A percentile compares a stretch with the other conserved stretches of the same genome.
phyloP scores from a whole-genome alignment of 148 eudicot genomes.

The Camellia sinensis region DNA sequence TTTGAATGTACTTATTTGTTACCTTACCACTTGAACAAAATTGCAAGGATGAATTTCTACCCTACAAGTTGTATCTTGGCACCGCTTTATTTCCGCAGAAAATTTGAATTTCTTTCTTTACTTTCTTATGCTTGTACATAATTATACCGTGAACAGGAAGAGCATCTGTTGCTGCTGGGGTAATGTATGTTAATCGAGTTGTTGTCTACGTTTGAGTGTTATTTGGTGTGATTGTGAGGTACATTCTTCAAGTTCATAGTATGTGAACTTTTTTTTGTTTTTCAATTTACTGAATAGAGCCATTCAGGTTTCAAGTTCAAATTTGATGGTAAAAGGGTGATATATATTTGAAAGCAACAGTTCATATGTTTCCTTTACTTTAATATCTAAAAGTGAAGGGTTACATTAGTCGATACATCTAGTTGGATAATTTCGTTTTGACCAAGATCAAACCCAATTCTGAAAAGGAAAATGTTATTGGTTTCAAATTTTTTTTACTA shows the following conservation, averaged over 20 bases:
- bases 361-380: slow-evolving; percentile 20
- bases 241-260: not conserved
- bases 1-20: not conserved
- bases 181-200: not conserved
- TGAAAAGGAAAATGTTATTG: no score
- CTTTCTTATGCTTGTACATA: not conserved
- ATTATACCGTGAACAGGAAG: not conserved
- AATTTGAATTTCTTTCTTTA: not conserved
- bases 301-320: slow-evolving; percentile 4
- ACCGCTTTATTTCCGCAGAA: not conserved
- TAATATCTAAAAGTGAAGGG: slow-evolving; percentile 9
- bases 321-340: slow-evolving; percentile 12
- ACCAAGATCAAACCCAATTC: no score
- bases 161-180: slow-evolving; percentile 11
- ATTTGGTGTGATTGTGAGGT: not conserved
- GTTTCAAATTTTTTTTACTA: no score
- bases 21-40: not conserved
- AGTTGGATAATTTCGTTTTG: no score
- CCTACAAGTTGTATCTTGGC: slow-evolving; percentile 11
- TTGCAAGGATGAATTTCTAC: not conserved
- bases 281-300: no score
- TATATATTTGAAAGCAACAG: slow-evolving; percentile 12
- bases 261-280: not conserved
- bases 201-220: not conserved
- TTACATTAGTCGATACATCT: not conserved